Conservation (phyloP, 441 rosid species). For the Erodium texanum region DNA sequence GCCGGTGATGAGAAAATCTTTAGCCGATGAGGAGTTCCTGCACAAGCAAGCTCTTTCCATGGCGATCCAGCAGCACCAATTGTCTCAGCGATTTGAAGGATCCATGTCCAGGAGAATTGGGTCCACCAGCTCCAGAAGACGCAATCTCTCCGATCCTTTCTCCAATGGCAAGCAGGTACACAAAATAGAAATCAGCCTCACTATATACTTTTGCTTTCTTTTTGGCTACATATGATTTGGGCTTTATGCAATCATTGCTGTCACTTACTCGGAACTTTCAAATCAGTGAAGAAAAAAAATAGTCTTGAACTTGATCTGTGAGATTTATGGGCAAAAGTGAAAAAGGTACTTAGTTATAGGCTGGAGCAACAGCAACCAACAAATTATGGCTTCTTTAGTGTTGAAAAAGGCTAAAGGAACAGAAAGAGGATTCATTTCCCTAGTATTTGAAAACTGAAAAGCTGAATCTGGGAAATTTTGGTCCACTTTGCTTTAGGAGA, state of each 20-base stretch:
- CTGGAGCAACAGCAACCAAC: not conserved
- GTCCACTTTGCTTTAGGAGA: no score
- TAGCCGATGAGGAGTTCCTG: constrained; percentile 57
- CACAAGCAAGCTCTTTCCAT: constrained; percentile 66
- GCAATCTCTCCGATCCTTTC: constrained; percentile 53
- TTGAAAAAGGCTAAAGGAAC: not conserved
- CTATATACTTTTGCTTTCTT: not conserved
- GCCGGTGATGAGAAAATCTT: constrained; percentile 67
- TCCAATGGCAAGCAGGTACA: constrained; percentile 64
- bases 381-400: not conserved
- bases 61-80: constrained; percentile 74
- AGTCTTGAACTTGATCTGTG: not conserved
- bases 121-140: constrained; percentile 67
- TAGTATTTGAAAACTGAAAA: not conserved
- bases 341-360: not conserved
- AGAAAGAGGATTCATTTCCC: not conserved
- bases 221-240: constrained; percentile 2
- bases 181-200: not conserved
- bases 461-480: not conserved
- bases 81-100: constrained; percentile 92
- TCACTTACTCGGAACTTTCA: not conserved
- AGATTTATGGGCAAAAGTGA: not conserved
- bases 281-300: not conserved
- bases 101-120: constrained; percentile 96
- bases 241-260: not conserved